A percentile compares a stretch with the other conserved stretches of the same genome.
Evolutionary conservation across 2,329 filamentous ascomycete genomes (phyloP).

Genomic region (Lasiodiplodia gonubiensis): DNA sequence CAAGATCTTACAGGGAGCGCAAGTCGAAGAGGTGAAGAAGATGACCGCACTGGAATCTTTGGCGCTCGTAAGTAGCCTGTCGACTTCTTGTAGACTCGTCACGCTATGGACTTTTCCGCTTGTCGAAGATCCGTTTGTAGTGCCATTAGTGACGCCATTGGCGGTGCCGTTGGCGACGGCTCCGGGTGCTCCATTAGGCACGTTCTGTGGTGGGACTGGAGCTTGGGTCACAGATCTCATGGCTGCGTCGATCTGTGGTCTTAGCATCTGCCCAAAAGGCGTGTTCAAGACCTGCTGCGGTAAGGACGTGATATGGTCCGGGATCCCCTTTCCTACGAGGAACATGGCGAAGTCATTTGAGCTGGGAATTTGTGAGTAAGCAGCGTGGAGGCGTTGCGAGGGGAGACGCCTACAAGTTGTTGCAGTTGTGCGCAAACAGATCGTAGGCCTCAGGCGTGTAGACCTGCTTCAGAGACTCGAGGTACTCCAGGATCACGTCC

Average conservation of each 20-base stretch:
- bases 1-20: constrained; percentile 79
- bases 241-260: constrained; percentile 72
- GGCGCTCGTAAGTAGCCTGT: constrained; percentile 65
- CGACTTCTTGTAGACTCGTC: constrained; percentile 64
- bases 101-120: constrained; percentile 63
- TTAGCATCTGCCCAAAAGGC: constrained; percentile 85
- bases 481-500: constrained; percentile 83
- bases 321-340: constrained; percentile 85
- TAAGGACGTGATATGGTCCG: constrained; percentile 82
- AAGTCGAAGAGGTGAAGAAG: constrained; percentile 92
- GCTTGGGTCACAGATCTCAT: constrained; percentile 69
- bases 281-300: constrained; percentile 85
- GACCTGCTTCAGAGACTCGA: constrained; percentile 80
- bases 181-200: constrained; percentile 29
- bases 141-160: constrained; percentile 29
- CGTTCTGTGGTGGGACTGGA: constrained; percentile 49
- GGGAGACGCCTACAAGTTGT: constrained; percentile 70
- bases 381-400: background rate
- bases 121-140: background rate
- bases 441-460: constrained; percentile 91
- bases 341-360: constrained; percentile 92
- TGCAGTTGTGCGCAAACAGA: constrained; percentile 90
- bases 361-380: constrained; percentile 29
- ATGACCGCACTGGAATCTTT: constrained; percentile 74
- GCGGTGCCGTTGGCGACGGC: constrained; percentile 31